These are phyloP conservation scores for Talaromyces thailandensis DNA, from an alignment of 495 filamentous ascomycete species.

Conservation along the genomic window DNA sequence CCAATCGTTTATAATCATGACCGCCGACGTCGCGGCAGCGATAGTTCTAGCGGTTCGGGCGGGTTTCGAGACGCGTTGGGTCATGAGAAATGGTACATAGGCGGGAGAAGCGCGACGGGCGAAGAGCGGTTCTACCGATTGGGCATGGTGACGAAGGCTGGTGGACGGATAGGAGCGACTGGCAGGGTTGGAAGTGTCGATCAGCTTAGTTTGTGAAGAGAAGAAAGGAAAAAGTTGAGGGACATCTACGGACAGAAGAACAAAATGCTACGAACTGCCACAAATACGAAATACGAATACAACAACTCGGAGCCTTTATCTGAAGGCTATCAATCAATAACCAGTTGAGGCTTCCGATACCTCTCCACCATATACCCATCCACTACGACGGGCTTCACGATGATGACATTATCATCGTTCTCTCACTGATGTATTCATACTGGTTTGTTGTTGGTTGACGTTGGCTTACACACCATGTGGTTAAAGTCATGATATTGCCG, in stretches of 20 bases:
- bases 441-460: neutral
- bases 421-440: neutral
- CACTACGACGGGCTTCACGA: neutral
- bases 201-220: conserved; percentile 47
- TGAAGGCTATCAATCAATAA: neutral
- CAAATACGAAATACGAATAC: neutral
- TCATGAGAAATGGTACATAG: conserved; percentile 82
- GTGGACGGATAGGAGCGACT: conserved; percentile 42
- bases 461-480: neutral
- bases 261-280: neutral
- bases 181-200: conserved; percentile 52
- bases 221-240: neutral
- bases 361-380: neutral
- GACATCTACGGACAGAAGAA: neutral
- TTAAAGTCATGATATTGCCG: too few species aligned
- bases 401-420: neutral
- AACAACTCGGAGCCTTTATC: neutral
- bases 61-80: conserved; percentile 68
- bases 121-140: conserved; percentile 82
- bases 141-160: conserved; percentile 48
- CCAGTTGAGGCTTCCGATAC: neutral
- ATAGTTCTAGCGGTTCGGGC: conserved; percentile 57
- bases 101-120: conserved; percentile 71
- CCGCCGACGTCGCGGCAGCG: conserved; percentile 61
- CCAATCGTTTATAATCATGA: conserved; percentile 29